phyloP scores from a whole-genome alignment of 441 rosid genomes.

The Macaranga tanarius region DNA sequence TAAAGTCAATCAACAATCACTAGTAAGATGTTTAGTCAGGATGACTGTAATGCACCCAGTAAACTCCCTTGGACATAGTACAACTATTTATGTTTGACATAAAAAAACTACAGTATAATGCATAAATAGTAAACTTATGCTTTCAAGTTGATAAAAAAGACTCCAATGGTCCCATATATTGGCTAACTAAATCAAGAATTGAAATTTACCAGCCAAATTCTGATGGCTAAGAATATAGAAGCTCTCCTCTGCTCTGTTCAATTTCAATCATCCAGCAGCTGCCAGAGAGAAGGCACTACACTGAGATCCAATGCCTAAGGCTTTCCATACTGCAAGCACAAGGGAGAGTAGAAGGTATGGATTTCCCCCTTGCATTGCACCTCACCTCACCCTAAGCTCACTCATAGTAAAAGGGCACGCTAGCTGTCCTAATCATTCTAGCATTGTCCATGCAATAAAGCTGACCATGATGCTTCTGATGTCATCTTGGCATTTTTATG shows the following conservation, averaged over 20 bases:
- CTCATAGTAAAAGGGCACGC: background rate
- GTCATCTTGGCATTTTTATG: too few relatives aligned
- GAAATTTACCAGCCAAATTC: background rate
- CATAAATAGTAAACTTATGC: background rate
- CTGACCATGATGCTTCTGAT: background rate
- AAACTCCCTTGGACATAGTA: too few relatives aligned
- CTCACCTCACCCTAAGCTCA: background rate
- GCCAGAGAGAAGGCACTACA: too few relatives aligned
- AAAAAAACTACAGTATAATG: background rate
- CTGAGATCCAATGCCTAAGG: background rate
- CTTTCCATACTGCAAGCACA: background rate
- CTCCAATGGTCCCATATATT: background rate
- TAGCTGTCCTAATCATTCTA: background rate
- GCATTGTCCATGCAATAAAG: background rate
- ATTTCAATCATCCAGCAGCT: background rate
- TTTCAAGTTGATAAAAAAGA: background rate
- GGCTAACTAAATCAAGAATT: background rate
- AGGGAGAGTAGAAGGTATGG: background rate
- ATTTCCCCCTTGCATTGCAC: background rate
- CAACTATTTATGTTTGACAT: too few relatives aligned
- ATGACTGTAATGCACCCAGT: too few relatives aligned
- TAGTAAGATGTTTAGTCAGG: too few relatives aligned
- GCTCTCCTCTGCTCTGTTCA: background rate
- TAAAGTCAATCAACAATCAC: too few relatives aligned
- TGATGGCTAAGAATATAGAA: background rate